Base-by-base conservation (phyloP, 371 early-diverging fungal genomes). In the Mucor mucedo region DNA sequence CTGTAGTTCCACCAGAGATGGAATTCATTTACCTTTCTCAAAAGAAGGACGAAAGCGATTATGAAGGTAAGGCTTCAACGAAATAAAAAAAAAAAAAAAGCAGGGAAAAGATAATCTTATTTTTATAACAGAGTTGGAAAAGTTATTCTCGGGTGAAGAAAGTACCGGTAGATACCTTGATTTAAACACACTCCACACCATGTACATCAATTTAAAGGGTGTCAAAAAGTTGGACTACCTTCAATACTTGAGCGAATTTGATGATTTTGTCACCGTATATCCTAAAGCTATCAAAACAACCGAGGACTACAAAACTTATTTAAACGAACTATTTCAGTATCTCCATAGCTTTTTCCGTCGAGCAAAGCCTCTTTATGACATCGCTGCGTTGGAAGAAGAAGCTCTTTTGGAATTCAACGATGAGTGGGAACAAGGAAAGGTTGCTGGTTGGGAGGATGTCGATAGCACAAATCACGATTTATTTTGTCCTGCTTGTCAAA, bases 111-210 rank as follows among this genome's bases (percentile, higher is more conserved):
- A 44, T 5, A 10, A n/a, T 21, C 21, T n/a, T 55, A 30, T 57
- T 45, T 61, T 52, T 16, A 41, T 71, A 35, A 6, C 35, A 83
- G 91, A 87, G 33, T 70, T 97, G 47, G 96, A 97, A 56, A 87
- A 83, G 44, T 66, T 91, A 71, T 98, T 97, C 72, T 91, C 94
- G 27, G 98, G 97, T 21, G 98, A 97, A 77, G 98, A 98, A 76
- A 74, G 83, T 2, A 66, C 86, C 40, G 99, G 99, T 33, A 78
- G 88, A 40, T 95, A 91, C 60, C 74, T 98, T 65, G 99, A 98
- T 75, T 78, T 98, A 56, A 87, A 95, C 68, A 80, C 74, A 44
- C 78, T 89, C 55, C 88, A 93, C 73, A 86, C 87, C 35, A 72
- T 75, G 21, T 98, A 91, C 71, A 72, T 93, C 65, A 96, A 98